Evolutionary conservation across 805 yeast genomes (phyloP).

Genomic region (Candida maesae): DNA sequence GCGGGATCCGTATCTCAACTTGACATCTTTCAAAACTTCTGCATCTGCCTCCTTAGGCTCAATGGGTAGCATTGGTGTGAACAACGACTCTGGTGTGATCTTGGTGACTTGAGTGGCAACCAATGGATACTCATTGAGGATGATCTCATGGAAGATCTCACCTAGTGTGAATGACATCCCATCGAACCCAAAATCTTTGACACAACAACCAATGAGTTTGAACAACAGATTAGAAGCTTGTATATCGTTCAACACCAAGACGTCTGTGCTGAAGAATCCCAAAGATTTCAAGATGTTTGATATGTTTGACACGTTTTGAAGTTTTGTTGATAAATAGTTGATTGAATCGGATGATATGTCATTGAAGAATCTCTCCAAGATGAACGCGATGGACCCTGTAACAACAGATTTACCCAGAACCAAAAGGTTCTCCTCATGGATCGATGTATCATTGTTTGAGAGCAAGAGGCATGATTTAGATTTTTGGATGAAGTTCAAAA

Average conservation of each 20-base stretch:
- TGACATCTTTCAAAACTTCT: conserved; percentile 36
- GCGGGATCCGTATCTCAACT: conserved; percentile 49
- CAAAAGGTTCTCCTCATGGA: conserved; percentile 43
- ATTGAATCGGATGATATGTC: conserved; percentile 52
- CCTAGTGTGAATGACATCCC: conserved; percentile 58
- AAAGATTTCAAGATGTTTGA: conserved; percentile 37
- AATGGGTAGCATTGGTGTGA: conserved; percentile 27
- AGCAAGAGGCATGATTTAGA: conserved; percentile 61
- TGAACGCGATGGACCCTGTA: conserved; percentile 51
- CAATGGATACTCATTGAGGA: conserved; percentile 63
- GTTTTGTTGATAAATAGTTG: conserved; percentile 44
- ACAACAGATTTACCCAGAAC: conserved; percentile 56
- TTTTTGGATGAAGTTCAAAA: conserved; percentile 49
- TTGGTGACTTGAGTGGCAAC: conserved; percentile 39
- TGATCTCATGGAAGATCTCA: conserved; percentile 60
- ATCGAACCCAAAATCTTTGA: conserved; percentile 81
- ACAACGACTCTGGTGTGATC: conserved; percentile 23
- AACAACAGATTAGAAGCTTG: conserved; percentile 53
- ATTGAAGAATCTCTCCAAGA: conserved; percentile 60
- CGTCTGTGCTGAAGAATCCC: conserved; percentile 30
- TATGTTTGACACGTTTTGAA: conserved; percentile 37
- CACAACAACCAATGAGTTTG: conserved; percentile 62
- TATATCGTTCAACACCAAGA: conserved; percentile 38
- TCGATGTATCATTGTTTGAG: conserved; percentile 22
- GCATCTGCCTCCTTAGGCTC: conserved; percentile 35